Evolutionary conservation across 2,329 filamentous ascomycete genomes (phyloP).

Genomic region (Colletotrichum sp.): DNA sequence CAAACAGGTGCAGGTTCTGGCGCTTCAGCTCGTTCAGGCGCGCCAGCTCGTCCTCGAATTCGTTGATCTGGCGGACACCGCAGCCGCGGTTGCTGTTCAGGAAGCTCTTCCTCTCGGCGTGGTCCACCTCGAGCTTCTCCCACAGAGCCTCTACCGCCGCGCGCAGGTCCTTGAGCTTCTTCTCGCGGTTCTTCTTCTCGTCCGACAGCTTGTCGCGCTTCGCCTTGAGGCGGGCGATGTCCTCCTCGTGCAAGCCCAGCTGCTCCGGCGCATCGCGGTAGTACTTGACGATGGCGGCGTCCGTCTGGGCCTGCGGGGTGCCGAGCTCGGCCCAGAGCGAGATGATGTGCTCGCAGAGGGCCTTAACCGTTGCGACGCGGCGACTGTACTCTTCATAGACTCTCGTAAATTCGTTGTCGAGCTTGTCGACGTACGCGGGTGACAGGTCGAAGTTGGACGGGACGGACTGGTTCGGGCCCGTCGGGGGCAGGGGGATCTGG

Average conservation of each 20-base stretch:
- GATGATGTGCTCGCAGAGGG: slow-evolving; percentile 83
- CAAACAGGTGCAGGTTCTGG: slow-evolving; percentile 93
- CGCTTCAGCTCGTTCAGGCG: slow-evolving; percentile 91
- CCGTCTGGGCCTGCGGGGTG: slow-evolving; percentile 91
- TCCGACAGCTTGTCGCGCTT: slow-evolving; percentile 84
- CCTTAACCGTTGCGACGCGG: slow-evolving; percentile 77
- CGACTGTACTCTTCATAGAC: slow-evolving; percentile 97
- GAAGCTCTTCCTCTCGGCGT: slow-evolving; percentile 83
- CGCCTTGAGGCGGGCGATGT: slow-evolving; percentile 72
- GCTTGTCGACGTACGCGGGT: slow-evolving; percentile 80
- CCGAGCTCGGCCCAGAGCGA: slow-evolving; percentile 95
- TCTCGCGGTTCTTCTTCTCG: slow-evolving; percentile 87
- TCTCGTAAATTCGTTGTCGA: slow-evolving; percentile 90
- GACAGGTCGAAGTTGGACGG: slow-evolving; percentile 92
- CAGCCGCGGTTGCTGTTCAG: slow-evolving; percentile 88
- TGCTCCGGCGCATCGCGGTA: slow-evolving; percentile 93
- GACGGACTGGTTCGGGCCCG: slow-evolving; percentile 75
- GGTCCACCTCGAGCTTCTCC: slow-evolving; percentile 85
- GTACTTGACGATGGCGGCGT: slow-evolving; percentile 83
- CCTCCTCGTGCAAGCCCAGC: slow-evolving; percentile 87
- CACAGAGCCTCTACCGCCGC: slow-evolving; percentile 83
- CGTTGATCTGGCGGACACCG: slow-evolving; percentile 89
- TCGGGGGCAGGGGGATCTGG: slow-evolving; percentile 83
- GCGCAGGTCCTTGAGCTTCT: slow-evolving; percentile 76
- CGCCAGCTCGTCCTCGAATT: slow-evolving; percentile 89